Base-by-base conservation (phyloP, 176 grass and related monocot genomes). In the Chrysopogon serrulatus region DNA sequence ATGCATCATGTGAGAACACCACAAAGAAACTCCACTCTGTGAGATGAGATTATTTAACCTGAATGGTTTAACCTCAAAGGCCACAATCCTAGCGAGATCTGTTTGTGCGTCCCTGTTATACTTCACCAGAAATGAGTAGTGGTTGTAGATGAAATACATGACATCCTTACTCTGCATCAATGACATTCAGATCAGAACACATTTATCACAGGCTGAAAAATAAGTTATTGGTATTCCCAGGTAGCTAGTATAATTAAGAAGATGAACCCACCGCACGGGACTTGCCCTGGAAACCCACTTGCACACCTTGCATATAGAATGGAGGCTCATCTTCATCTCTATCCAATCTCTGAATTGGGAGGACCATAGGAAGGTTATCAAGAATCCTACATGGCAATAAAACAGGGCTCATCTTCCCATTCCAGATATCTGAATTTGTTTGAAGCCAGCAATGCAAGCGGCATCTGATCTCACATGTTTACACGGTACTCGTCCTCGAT, bases 71-170 rank as follows among this genome's bases (percentile, higher is more conserved):
- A 97, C 95, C 82, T 94, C 95, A 59, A 97, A 97, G 77, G 68
- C 95, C 61, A 94, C 95, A 57, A 94, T 97, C 82, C 95, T 91
- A n/a, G 92, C 86, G 66, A 93, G 81, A 48, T 89, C 90, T 18
- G 84, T 74, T 30, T 84, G 17, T 36, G 12, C 65, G 78, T 98
- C 92, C 80, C 82, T 86, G 73, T 93, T 90, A 60, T 86, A 98
- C 78, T 92, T 98, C 62, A 98, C 92, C 24, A 91, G 34, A 65
- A 98, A 98, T 23, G 86, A 76, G 23, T 91, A 86, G 75, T 98
- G 95, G 77, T 98, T 95, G 88, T 95, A 60, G 39, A 98, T 82
- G 45, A 91, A 98, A 70, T 93, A 83, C 59, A 56, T 90, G 57
- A 69, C 88, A 35, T 95, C 90, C 69, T 98, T 98, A n/a, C 79